phyloP scores from a whole-genome alignment of 1,139 yeast genomes.

The Saccharomyces hybrid region DNA sequence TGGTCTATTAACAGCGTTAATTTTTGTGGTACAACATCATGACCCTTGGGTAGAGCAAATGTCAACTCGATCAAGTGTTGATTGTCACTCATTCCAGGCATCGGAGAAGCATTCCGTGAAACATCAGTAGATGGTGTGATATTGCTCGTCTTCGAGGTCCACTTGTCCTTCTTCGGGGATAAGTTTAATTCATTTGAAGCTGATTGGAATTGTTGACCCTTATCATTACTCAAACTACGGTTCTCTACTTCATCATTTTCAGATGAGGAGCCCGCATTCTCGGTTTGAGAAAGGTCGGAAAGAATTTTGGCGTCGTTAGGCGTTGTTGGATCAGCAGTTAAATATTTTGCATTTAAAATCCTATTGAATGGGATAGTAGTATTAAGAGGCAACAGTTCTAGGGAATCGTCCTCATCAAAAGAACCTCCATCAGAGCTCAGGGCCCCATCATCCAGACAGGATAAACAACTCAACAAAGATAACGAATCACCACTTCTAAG shows the following conservation, averaged over 20 bases:
- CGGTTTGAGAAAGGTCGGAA: background rate
- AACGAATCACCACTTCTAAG: background rate
- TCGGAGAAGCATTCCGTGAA: background rate
- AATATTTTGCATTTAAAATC: constrained; percentile 1
- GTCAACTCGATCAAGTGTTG: constrained; percentile 3
- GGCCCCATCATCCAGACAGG: constrained; percentile 1
- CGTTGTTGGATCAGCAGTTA: background rate
- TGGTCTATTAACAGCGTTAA: constrained; percentile 2
- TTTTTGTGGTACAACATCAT: constrained; percentile 2
- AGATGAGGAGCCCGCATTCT: background rate
- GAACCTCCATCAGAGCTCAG: constrained; percentile 2
- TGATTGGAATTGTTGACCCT: background rate
- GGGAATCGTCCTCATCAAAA: background rate
- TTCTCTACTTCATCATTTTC: background rate
- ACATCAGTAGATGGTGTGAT: background rate
- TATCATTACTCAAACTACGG: background rate
- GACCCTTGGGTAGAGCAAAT: constrained; percentile 2
- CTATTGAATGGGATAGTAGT: constrained; percentile 2
- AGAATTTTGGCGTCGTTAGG: background rate
- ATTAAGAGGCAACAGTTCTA: background rate
- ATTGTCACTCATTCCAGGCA: background rate
- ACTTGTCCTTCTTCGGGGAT: background rate
- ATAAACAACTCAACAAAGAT: constrained; percentile 1
- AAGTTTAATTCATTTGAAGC: background rate
- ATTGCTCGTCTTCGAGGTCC: background rate